Evolutionary conservation across 2,329 filamentous ascomycete genomes (phyloP).

Genomic region (Xylariaceae sp.): DNA sequence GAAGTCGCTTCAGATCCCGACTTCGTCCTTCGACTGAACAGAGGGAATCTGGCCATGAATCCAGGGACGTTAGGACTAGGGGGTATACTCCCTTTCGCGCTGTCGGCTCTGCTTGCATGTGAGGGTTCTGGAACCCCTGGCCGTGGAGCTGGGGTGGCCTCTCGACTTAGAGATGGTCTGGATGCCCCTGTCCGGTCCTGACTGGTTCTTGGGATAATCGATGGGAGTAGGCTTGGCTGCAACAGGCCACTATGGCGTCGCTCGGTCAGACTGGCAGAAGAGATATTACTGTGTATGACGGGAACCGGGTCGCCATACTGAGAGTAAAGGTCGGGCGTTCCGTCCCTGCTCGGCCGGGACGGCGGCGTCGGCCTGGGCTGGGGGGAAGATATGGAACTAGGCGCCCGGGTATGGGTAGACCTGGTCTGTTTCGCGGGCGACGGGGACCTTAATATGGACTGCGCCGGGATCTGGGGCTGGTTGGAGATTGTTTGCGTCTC

Average conservation of each 20-base stretch:
- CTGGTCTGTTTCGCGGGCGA: constrained; percentile 32
- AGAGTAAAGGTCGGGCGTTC: constrained; percentile 56
- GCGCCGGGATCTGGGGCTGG: constrained; percentile 28
- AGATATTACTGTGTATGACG: constrained; percentile 59
- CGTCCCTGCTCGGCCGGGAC: constrained; percentile 61
- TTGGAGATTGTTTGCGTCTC: constrained; percentile 34
- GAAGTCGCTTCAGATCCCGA: constrained; percentile 45
- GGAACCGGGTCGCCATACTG: constrained; percentile 48
- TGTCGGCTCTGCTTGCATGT: constrained; percentile 24
- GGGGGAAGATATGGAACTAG: constrained; percentile 25
- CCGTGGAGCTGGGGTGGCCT: constrained; percentile 32
- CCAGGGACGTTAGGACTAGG: constrained; percentile 54
- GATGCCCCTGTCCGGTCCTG: constrained; percentile 28
- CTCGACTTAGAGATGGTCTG: constrained; percentile 30
- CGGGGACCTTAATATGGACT: constrained; percentile 27
- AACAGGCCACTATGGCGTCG: constrained; percentile 39
- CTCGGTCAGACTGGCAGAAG: constrained; percentile 43
- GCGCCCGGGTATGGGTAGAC: constrained; percentile 23
- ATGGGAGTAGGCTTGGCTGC: constrained; percentile 31
- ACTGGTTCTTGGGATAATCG: constrained; percentile 31
- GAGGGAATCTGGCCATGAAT: constrained; percentile 62
- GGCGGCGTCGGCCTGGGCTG: constrained; percentile 42
- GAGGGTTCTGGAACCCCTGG: constrained; percentile 10
- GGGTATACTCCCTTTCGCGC: constrained; percentile 34
- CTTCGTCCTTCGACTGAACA: constrained; percentile 72